A percentile compares a stretch with the other conserved stretches of the same genome.
phyloP scores from a whole-genome alignment of 2,329 filamentous ascomycete species.

The Acephala macrosclerotiorum region DNA sequence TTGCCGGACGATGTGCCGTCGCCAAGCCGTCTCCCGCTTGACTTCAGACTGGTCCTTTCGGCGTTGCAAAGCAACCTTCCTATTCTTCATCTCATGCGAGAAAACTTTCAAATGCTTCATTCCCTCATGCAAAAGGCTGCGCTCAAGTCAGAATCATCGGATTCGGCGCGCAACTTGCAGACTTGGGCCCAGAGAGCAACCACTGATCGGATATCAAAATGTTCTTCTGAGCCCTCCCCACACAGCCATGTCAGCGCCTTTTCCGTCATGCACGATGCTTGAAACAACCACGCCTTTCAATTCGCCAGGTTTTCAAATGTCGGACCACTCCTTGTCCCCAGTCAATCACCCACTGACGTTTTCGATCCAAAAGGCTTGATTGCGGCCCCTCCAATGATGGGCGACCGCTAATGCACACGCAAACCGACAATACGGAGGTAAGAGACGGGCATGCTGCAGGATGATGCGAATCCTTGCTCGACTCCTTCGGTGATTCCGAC shows the following conservation, averaged over 20 bases:
- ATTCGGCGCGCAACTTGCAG: background rate
- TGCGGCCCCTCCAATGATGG: background rate
- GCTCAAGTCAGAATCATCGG: too few relatives aligned
- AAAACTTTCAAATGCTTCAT: background rate
- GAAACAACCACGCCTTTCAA: background rate
- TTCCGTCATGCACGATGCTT: conserved; percentile 3
- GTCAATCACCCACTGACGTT: background rate
- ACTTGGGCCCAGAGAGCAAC: background rate
- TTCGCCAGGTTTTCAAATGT: background rate
- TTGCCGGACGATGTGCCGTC: conserved; percentile 5
- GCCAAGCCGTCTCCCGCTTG: background rate
- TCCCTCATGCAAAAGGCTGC: background rate
- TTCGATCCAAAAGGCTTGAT: background rate
- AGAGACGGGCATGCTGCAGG: background rate
- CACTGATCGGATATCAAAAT: background rate
- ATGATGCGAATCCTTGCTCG: conserved; percentile 5
- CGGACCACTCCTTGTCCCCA: background rate
- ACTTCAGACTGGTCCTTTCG: background rate
- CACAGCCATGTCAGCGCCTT: conserved; percentile 7
- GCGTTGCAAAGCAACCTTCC: too few relatives aligned
- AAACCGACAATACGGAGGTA: background rate
- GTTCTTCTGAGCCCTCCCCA: background rate
- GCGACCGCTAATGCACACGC: background rate
- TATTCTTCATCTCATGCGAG: background rate
- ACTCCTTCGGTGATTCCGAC: conserved; percentile 3